Evolutionary conservation across 148 eudicot species (phyloP).

Genomic region (Diospyros kaki): DNA sequence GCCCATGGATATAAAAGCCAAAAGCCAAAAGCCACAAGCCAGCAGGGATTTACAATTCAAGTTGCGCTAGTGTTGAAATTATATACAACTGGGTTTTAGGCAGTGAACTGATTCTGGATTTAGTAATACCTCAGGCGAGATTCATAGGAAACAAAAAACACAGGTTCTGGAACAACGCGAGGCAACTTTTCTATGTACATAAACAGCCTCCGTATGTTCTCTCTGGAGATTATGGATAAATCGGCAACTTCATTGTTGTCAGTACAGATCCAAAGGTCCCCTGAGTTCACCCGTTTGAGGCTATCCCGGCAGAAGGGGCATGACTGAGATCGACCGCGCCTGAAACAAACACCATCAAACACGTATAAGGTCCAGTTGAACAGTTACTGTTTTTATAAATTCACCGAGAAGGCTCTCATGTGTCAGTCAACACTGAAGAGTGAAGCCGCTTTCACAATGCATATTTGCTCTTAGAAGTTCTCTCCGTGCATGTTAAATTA

Average conservation of each 20-base stretch:
- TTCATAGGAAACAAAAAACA: conserved; percentile 15
- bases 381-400: too few relatives aligned
- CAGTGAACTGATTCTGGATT: conserved; percentile 8
- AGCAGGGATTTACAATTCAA: conserved; percentile 6
- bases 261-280: conserved; percentile 36
- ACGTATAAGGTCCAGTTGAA: neutral
- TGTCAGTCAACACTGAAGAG: neutral
- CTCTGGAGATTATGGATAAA: conserved; percentile 16
- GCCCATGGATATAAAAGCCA: neutral
- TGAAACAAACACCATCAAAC: conserved; percentile 10
- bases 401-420: neutral
- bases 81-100: conserved; percentile 13
- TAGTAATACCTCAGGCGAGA: conserved; percentile 15
- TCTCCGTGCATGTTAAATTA: too few relatives aligned
- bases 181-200: conserved; percentile 41
- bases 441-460: neutral
- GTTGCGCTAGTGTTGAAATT: neutral
- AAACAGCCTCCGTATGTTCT: conserved; percentile 30
- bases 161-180: conserved; percentile 24
- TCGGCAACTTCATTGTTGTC: conserved; percentile 27
- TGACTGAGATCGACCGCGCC: conserved; percentile 36
- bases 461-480: too few relatives aligned
- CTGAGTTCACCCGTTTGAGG: conserved; percentile 36
- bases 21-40: neutral
- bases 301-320: conserved; percentile 43